phyloP scores from a whole-genome alignment of 768 basidiomycete genomes.

The Boletus bicolor region DNA sequence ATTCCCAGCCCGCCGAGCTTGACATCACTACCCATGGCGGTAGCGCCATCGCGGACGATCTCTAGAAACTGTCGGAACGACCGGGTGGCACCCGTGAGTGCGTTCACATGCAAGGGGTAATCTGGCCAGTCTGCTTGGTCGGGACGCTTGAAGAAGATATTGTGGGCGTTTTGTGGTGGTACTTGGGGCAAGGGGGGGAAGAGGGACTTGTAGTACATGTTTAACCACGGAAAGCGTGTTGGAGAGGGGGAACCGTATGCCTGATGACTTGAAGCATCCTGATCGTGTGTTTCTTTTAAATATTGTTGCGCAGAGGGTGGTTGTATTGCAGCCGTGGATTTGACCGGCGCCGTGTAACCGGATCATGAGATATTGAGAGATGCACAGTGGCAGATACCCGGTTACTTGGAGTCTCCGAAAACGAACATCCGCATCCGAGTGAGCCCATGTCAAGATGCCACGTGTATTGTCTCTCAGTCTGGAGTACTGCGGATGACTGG shows the following conservation, averaged over 20 bases:
- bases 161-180: conserved; percentile 52
- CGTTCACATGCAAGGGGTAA: conserved; percentile 55
- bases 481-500: too few relatives aligned
- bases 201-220: conserved; percentile 56
- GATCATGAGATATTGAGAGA: not conserved
- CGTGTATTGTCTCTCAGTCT: too few relatives aligned
- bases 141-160: conserved; percentile 51
- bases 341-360: not conserved
- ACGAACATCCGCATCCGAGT: too few relatives aligned
- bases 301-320: not conserved
- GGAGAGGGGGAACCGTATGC: not conserved
- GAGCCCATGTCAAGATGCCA: too few relatives aligned
- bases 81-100: conserved; percentile 44
- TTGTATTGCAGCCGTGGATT: not conserved
- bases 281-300: conserved; percentile 2
- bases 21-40: conserved; percentile 48
- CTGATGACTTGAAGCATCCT: not conserved
- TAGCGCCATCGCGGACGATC: conserved; percentile 52
- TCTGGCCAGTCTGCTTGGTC: conserved; percentile 57
- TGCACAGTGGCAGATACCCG: not conserved
- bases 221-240: not conserved
- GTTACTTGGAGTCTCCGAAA: too few relatives aligned
- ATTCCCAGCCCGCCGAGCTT: conserved; percentile 57
- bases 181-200: conserved; percentile 50
- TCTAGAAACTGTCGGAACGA: conserved; percentile 49